Percentiles rank a stretch among this genome's conserved stretches.
Conservation (phyloP, 805 yeast species). For the Candida mattraensis region DNA sequence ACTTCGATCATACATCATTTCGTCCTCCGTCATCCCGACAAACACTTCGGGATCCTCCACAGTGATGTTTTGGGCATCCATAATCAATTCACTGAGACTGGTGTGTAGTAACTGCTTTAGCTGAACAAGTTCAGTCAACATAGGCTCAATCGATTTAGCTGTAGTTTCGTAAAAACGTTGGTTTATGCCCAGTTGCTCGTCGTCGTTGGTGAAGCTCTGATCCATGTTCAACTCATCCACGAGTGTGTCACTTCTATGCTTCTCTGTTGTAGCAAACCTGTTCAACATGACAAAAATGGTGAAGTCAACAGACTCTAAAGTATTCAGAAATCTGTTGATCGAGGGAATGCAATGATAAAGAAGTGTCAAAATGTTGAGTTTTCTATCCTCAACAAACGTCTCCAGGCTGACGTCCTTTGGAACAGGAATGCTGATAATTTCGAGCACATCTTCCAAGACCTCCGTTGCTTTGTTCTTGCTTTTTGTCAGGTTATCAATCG, state of each 20-base stretch:
- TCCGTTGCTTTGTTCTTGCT: constrained; percentile 39
- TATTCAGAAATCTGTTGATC: constrained; percentile 49
- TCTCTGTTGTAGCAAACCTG: constrained; percentile 22
- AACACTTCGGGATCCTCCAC: constrained; percentile 76
- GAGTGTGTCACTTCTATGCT: constrained; percentile 22
- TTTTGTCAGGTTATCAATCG: constrained; percentile 38
- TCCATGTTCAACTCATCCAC: constrained; percentile 28
- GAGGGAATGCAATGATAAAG: constrained; percentile 53
- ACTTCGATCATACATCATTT: constrained; percentile 41
- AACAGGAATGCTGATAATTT: constrained; percentile 40
- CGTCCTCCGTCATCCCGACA: constrained; percentile 59
- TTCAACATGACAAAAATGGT: constrained; percentile 44
- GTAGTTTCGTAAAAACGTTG: constrained; percentile 36
- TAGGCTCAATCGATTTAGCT: constrained; percentile 39
- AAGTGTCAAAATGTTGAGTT: constrained; percentile 51
- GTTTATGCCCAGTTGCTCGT: constrained; percentile 18
- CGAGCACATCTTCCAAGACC: constrained; percentile 43
- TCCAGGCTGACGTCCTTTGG: constrained; percentile 24
- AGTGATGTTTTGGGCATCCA: constrained; percentile 70
- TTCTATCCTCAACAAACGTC: constrained; percentile 39
- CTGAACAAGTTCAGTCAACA: constrained; percentile 69
- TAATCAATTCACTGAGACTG: constrained; percentile 52
- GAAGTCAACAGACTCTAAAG: constrained; percentile 61
- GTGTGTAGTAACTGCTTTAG: constrained; percentile 73
- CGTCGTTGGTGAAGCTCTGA: constrained; percentile 17